Conservation (phyloP, 176 grass and related monocot species). For the Carex parvula region DNA sequence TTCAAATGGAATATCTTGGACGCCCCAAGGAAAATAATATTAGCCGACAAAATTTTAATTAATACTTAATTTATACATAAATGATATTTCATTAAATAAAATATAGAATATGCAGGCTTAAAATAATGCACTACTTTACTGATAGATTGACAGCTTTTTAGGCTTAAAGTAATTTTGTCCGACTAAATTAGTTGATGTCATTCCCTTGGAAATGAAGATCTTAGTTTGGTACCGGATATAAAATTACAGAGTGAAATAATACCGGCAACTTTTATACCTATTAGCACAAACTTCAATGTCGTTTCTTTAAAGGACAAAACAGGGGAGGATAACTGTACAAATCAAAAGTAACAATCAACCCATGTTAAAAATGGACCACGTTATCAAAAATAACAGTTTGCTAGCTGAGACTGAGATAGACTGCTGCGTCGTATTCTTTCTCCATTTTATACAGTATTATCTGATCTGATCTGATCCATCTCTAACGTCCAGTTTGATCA, state of each 20-base stretch:
- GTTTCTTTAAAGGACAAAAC: slow-evolving; percentile 8
- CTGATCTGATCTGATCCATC: background rate
- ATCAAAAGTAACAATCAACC: background rate
- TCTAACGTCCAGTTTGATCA: background rate
- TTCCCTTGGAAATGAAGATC: slow-evolving; percentile 24
- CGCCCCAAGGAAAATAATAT: too few species aligned
- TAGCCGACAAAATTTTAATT: too few species aligned
- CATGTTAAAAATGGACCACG: slow-evolving; percentile 10
- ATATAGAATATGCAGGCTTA: too few species aligned
- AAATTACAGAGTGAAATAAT: background rate
- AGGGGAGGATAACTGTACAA: background rate
- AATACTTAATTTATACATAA: too few species aligned
- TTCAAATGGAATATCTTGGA: too few species aligned
- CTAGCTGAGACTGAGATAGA: slow-evolving; percentile 9
- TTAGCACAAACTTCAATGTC: slow-evolving; percentile 17
- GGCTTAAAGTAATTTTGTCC: too few species aligned
- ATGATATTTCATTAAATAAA: too few species aligned
- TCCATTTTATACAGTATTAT: background rate
- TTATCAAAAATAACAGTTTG: slow-evolving; percentile 7
- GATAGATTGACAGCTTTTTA: too few species aligned
- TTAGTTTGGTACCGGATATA: slow-evolving; percentile 3
- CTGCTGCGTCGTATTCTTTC: background rate
- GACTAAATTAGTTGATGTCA: background rate
- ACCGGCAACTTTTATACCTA: slow-evolving; percentile 20
- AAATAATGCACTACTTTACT: too few species aligned